Percentiles rank a stretch among this genome's conserved stretches.
phyloP scores from a whole-genome alignment of 176 grass and related monocot species.

The Thalia dealbata region DNA sequence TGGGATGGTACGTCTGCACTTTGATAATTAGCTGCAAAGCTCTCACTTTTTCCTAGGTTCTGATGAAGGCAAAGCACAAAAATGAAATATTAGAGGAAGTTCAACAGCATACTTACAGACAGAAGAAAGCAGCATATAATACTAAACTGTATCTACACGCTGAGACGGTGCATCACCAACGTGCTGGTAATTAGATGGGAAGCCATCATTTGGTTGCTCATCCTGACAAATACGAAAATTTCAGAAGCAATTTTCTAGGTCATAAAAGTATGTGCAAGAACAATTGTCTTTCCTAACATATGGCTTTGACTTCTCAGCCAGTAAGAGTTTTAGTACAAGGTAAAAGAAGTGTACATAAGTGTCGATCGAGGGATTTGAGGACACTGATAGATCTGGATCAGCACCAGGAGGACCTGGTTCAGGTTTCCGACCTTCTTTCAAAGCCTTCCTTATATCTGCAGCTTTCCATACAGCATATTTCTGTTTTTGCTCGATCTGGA shows the following conservation, averaged over 20 bases:
- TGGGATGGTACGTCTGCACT: conserved; percentile 19
- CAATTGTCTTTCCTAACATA: background rate
- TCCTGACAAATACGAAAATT: conserved; percentile 4
- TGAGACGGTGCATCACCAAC: conserved; percentile 25
- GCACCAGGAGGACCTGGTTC: conserved; percentile 87
- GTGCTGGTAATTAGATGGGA: background rate
- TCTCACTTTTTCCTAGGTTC: conserved; percentile 49
- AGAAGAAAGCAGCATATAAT: background rate
- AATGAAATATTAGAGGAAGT: conserved; percentile 2
- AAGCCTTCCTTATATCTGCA: conserved; percentile 93
- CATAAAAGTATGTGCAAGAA: background rate
- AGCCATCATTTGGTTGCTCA: background rate
- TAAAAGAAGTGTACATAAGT: conserved; percentile 34
- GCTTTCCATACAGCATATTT: conserved; percentile 99
- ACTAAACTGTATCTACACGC: conserved; percentile 47
- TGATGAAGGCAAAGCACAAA: conserved; percentile 26
- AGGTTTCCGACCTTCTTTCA: conserved; percentile 89
- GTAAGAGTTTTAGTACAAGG: background rate
- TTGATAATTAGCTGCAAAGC: conserved; percentile 44
- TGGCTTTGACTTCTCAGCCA: background rate
- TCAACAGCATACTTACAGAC: background rate
- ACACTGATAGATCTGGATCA: conserved; percentile 50
- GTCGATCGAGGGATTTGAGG: conserved; percentile 20
- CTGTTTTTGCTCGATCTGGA: conserved; percentile 87
- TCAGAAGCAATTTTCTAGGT: background rate